Evolutionary conservation across 1,139 yeast species (phyloP).

Genomic region (Pichia sp.): DNA sequence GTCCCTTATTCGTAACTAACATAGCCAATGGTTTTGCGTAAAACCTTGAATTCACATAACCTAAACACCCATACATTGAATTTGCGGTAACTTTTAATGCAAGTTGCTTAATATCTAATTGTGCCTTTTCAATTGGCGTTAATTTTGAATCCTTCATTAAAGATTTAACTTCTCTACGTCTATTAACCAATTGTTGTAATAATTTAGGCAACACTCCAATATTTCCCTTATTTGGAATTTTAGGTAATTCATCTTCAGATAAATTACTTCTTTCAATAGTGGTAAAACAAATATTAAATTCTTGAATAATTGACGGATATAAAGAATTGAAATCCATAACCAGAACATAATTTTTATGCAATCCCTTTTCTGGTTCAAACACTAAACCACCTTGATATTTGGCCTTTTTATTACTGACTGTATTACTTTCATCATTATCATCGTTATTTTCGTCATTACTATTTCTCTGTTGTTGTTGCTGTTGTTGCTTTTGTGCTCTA

Average conservation of each 20-base stretch:
- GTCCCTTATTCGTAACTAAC: constrained; percentile 91
- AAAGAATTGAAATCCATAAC: constrained; percentile 98
- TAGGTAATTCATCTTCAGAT: constrained; percentile 62
- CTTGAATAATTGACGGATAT: constrained; percentile 97
- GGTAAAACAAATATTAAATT: constrained; percentile 93
- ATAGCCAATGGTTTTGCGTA: constrained; percentile 95
- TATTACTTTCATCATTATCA: constrained; percentile 39
- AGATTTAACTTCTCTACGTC: constrained; percentile 91
- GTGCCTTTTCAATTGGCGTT: constrained; percentile 56
- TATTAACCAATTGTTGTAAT: constrained; percentile 74
- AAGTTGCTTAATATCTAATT: constrained; percentile 92
- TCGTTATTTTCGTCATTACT: constrained; percentile 15
- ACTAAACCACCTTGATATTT: constrained; percentile 91
- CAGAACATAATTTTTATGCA: constrained; percentile 79
- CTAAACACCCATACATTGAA: constrained; percentile 99
- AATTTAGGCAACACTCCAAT: constrained; percentile 86
- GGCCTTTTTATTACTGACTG: constrained; percentile 61
- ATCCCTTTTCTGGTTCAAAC: constrained; percentile 93
- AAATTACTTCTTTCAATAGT: constrained; percentile 73
- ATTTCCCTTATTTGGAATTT: constrained; percentile 53
- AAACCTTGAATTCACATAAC: constrained; percentile 85
- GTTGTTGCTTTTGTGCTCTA: constrained; percentile 41
- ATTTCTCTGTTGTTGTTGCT: constrained; percentile 22
- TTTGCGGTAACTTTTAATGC: constrained; percentile 96
- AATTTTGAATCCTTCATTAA: constrained; percentile 71